These are phyloP conservation scores for Geotrichum klebahnii DNA, from an alignment of 1,139 yeast genomes.

Conservation along the genomic window DNA sequence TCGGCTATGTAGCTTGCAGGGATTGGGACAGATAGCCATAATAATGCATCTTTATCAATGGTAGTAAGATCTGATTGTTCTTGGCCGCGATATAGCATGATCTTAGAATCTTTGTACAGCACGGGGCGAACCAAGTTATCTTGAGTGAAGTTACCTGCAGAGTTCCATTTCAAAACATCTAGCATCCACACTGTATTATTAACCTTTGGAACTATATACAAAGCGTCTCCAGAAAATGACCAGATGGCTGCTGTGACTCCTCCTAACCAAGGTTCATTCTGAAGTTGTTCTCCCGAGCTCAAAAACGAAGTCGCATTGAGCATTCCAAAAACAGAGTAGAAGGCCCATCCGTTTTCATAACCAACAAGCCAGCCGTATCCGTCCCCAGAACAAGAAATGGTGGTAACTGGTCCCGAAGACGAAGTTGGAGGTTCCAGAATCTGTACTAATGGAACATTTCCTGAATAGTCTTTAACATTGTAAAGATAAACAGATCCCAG, in stretches of 20 bases:
- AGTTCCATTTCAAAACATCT: slow-evolving; percentile 36
- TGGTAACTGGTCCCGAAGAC: slow-evolving; percentile 33
- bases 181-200: slow-evolving; percentile 30
- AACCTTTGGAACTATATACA: slow-evolving; percentile 30
- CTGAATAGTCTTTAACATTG: slow-evolving; percentile 38
- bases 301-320: slow-evolving; percentile 36
- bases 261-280: slow-evolving; percentile 35
- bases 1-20: slow-evolving; percentile 42
- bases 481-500: slow-evolving; percentile 37
- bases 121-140: slow-evolving; percentile 38
- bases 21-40: slow-evolving; percentile 42
- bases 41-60: slow-evolving; percentile 39
- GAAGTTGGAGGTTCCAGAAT: slow-evolving; percentile 34
- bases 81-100: slow-evolving; percentile 42
- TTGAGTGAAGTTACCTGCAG: slow-evolving; percentile 33
- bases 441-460: slow-evolving; percentile 33
- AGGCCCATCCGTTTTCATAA: slow-evolving; percentile 40
- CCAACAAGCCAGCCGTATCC: slow-evolving; percentile 40
- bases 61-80: slow-evolving; percentile 40
- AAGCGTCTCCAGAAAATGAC: slow-evolving; percentile 36
- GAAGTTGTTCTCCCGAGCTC: slow-evolving; percentile 29
- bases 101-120: slow-evolving; percentile 37
- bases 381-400: slow-evolving; percentile 38
- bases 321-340: slow-evolving; percentile 41
- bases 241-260: slow-evolving; percentile 36